These are phyloP conservation scores for Vanrija pseudolonga DNA, from an alignment of 1,284 basidiomycete genomes.

Conservation along the genomic window DNA sequence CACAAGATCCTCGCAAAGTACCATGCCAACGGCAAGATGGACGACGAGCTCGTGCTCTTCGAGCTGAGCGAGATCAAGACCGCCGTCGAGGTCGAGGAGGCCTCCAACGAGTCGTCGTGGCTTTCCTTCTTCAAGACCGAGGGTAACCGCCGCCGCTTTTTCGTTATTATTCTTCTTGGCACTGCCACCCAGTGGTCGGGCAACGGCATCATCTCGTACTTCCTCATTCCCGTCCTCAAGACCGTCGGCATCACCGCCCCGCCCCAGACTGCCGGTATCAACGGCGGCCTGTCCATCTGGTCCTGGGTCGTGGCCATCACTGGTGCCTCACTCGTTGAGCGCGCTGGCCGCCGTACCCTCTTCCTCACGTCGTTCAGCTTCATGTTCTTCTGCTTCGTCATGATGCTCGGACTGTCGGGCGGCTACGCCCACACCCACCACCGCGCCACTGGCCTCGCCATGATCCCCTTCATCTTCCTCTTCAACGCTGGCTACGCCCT, in stretches of 20 bases:
- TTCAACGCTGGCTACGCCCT: constrained; percentile 47
- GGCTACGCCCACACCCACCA: constrained; percentile 47
- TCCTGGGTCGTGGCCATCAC: constrained; percentile 30
- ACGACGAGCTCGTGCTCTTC: constrained; percentile 47
- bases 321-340: constrained; percentile 30
- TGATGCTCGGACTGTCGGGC: constrained; percentile 63
- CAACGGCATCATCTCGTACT: constrained; percentile 63
- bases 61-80: constrained; percentile 49
- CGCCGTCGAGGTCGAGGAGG: constrained; percentile 40
- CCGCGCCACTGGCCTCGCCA: constrained; percentile 38
- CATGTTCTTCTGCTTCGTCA: constrained; percentile 60
- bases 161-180: constrained; percentile 53
- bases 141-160: constrained; percentile 36
- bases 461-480: constrained; percentile 66
- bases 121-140: constrained; percentile 33
- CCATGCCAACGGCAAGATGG: constrained; percentile 53
- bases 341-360: constrained; percentile 28
- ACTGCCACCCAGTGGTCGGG: constrained; percentile 57
- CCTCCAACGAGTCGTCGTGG: constrained; percentile 17
- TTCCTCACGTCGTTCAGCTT: constrained; percentile 59
- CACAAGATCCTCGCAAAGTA: constrained; percentile 59
- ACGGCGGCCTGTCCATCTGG: constrained; percentile 57
- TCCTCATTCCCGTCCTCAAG: constrained; percentile 65
- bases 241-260: constrained; percentile 64
- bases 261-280: constrained; percentile 62